phyloP scores from a whole-genome alignment of 345 rosid genomes.

The Sonneratia caseolaris region DNA sequence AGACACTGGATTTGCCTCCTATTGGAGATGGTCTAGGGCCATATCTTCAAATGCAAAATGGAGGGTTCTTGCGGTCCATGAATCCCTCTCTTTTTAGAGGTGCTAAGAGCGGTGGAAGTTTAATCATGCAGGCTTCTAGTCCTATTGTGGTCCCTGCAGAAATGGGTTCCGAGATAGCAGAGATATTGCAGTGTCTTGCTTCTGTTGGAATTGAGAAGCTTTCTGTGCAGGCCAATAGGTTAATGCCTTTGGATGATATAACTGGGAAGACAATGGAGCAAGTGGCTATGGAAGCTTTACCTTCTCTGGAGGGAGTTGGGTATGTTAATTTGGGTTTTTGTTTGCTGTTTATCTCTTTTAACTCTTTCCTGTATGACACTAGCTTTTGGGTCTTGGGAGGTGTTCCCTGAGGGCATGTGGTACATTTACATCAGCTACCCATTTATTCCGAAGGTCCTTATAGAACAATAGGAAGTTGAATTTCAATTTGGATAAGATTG shows the following conservation, averaged over 20 bases:
- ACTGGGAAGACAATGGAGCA: slow-evolving; percentile 88
- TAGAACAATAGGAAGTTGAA: not conserved
- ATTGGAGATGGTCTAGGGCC: slow-evolving; percentile 87
- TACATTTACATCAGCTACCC: not conserved
- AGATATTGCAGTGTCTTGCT: slow-evolving; percentile 59
- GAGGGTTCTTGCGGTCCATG: slow-evolving; percentile 86
- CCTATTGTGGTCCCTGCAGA: slow-evolving; percentile 94
- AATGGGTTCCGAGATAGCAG: slow-evolving; percentile 83
- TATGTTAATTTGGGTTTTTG: slow-evolving; percentile 16
- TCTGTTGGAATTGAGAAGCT: slow-evolving; percentile 91
- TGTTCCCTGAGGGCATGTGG: not conserved
- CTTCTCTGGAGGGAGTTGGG: slow-evolving; percentile 46
- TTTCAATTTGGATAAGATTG: not conserved
- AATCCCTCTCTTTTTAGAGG: slow-evolving; percentile 52
- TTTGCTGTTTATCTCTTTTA: not conserved
- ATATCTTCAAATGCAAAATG: slow-evolving; percentile 65
- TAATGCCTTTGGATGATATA: slow-evolving; percentile 91
- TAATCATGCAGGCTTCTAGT: slow-evolving; percentile 90
- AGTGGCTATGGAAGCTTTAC: slow-evolving; percentile 67
- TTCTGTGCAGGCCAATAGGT: slow-evolving; percentile 76
- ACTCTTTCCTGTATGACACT: not conserved
- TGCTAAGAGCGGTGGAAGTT: slow-evolving; percentile 58
- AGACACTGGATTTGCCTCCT: slow-evolving; percentile 49
- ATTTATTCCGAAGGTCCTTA: not conserved
- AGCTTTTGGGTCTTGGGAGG: not conserved